These are phyloP conservation scores for Orbilia blumenaviensis DNA, from an alignment of 2,329 filamentous ascomycete species.

Conservation along the genomic window DNA sequence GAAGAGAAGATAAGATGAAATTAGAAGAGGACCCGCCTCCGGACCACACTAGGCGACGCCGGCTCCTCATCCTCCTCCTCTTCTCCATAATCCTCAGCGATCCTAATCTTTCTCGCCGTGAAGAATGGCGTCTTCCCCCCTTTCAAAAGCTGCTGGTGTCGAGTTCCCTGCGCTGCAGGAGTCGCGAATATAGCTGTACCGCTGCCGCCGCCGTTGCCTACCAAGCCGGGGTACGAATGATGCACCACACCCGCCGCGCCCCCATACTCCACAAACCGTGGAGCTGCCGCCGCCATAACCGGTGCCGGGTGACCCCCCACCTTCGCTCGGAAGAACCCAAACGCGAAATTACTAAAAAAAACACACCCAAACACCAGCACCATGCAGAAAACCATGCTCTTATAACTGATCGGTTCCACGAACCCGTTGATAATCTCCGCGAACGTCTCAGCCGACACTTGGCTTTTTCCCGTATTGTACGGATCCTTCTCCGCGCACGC, in stretches of 20 bases:
- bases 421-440: constrained; percentile 94
- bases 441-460: constrained; percentile 84
- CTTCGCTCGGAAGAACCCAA: constrained; percentile 59
- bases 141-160: background rate
- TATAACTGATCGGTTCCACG: constrained; percentile 87
- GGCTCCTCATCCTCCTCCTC: constrained; percentile 28
- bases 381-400: constrained; percentile 72
- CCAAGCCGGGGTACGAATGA: constrained; percentile 17
- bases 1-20: too few species aligned
- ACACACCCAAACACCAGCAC: constrained; percentile 66
- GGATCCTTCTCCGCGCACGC: constrained; percentile 88
- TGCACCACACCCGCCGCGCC: constrained; percentile 42
- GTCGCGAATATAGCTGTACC: constrained; percentile 31
- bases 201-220: background rate
- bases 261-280: constrained; percentile 47
- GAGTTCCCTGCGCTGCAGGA: constrained; percentile 11
- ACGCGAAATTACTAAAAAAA: constrained; percentile 69
- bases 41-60: constrained; percentile 16
- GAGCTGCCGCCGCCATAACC: constrained; percentile 55
- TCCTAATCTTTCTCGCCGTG: constrained; percentile 34
- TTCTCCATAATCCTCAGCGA: constrained; percentile 3
- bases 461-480: constrained; percentile 77
- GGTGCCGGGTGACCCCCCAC: constrained; percentile 55
- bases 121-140: constrained; percentile 33
- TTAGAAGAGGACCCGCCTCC: constrained; percentile 22